phyloP scores from a whole-genome alignment of 139 green algal genomes.

The Asterochloris sp. region DNA sequence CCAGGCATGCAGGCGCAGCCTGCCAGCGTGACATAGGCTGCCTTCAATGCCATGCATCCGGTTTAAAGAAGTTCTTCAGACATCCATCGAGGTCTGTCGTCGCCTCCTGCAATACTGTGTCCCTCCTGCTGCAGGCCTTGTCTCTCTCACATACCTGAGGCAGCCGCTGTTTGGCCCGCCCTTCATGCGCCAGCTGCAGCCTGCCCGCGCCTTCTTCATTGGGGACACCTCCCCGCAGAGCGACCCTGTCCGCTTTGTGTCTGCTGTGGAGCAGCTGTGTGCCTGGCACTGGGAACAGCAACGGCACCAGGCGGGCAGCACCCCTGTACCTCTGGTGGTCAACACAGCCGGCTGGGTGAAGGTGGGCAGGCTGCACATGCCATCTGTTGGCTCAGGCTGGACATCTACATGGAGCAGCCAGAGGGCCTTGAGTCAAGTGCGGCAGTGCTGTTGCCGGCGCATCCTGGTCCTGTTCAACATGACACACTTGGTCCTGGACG shows the following conservation, averaged over 20 bases:
- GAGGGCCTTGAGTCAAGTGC: neutral
- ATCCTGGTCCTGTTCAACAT: neutral
- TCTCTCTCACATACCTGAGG: slow-evolving; percentile 63
- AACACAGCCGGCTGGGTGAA: slow-evolving; percentile 88
- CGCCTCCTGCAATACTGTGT: neutral
- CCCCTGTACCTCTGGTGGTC: slow-evolving; percentile 61
- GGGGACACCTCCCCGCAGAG: slow-evolving; percentile 64
- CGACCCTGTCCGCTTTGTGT: slow-evolving; percentile 63
- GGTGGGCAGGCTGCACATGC: neutral
- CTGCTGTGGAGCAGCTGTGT: slow-evolving; percentile 43
- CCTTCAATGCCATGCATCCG: too few species aligned
- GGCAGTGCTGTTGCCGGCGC: neutral
- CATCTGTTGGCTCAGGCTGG: neutral
- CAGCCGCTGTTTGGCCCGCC: slow-evolving; percentile 60
- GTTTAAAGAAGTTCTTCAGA: neutral
- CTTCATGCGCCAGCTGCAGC: slow-evolving; percentile 47
- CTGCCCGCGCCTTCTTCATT: slow-evolving; percentile 45
- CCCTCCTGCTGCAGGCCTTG: slow-evolving; percentile 36
- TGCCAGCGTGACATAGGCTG: too few species aligned
- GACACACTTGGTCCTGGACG: neutral
- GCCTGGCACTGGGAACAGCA: slow-evolving; percentile 32
- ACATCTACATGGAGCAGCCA: neutral
- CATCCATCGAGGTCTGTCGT: neutral
- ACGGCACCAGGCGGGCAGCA: slow-evolving; percentile 2
- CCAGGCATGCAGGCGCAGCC: too few species aligned